Base-by-base conservation (phyloP, 495 filamentous ascomycete species). In the Aspergillus affinis region DNA sequence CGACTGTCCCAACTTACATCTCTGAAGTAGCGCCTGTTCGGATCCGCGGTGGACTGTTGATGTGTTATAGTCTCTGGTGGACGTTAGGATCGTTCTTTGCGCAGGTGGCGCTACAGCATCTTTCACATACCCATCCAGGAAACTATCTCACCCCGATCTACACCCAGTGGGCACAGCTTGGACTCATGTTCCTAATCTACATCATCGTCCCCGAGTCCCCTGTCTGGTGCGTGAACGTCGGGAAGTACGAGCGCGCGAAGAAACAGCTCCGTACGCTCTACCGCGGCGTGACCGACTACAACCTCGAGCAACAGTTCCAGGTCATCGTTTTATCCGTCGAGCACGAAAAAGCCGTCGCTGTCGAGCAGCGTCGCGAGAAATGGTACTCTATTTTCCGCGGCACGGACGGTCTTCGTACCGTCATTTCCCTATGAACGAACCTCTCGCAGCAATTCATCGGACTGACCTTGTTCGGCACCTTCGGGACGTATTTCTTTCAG, bases 401-500 rank as follows among this genome's bases (percentile, higher is more conserved):
- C 7, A 69, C 71, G 26, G 76, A 79, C 48, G 55, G 69, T 1
- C 59, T 78, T 29, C 73, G 76, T 12, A 75, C 73, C 58, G 15
- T 76, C 20, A 78, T 78, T 55, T 69, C 76, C 6, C 63, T 51
- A 49, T 78, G 76, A 75, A 75, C 76, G 0, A 78, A 78, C 55
- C 70, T 79, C 36, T 62, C 66, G 0, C 76, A 79, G 58, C 76
- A 79, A 30, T 73, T 79, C 55, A 72, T 79, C 7, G 76, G 76
- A 0, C 54, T 79, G 26, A 60, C 69, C 0, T 68, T 79, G 17
- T 79, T 79, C 59, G 77, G 75, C 51, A 77, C 70, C 2, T 75
- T 71, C 48, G 72, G 70, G 2, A 75, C 73, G 9, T 79, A 79
- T 55, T 79, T 79, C 64, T 79, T 79, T 57, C 76, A 79, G 67